These are phyloP conservation scores for Curvularia spicifera DNA, from an alignment of 2,329 filamentous ascomycete genomes.

Conservation along the genomic window DNA sequence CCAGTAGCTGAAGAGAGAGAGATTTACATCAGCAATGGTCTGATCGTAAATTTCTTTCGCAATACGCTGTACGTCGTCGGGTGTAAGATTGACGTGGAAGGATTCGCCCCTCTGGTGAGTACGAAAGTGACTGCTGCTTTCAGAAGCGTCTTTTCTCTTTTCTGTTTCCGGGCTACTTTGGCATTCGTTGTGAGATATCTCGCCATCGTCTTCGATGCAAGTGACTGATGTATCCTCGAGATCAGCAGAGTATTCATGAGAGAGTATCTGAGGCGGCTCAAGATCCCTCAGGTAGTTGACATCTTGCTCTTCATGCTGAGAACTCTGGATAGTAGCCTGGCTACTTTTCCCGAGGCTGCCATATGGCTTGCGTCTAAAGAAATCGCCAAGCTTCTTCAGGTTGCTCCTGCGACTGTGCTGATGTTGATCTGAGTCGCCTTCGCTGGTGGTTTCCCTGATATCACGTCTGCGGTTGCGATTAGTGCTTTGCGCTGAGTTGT, in stretches of 20 bases:
- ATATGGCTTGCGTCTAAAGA: constrained; percentile 5
- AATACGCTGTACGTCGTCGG: constrained; percentile 19
- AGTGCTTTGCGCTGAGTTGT: not conserved
- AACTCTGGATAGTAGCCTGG: not conserved
- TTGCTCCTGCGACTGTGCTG: not conserved
- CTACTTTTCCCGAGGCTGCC: constrained; percentile 1
- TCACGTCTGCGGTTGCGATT: not conserved
- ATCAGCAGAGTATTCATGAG: not conserved
- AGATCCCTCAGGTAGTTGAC: not conserved
- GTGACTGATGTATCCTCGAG: not conserved
- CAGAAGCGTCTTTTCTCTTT: not conserved
- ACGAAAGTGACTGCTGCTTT: not conserved
- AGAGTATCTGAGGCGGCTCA: not conserved
- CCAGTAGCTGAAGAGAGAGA: constrained; percentile 37
- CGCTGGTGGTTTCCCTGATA: not conserved
- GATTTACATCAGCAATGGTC: constrained; percentile 34
- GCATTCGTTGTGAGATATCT: not conserved
- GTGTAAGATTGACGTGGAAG: constrained; percentile 19
- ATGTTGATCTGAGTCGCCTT: not conserved
- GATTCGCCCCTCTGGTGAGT: constrained; percentile 6
- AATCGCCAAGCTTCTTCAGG: constrained; percentile 5
- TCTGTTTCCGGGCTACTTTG: not conserved
- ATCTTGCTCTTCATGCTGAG: not conserved
- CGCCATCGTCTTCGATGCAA: not conserved
- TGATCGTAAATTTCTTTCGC: constrained; percentile 30